Evolutionary conservation across 2,329 filamentous ascomycete genomes (phyloP), one percentile per base, ranked within the genome.

Genomic region (Emericellopsis cladophorae): DNA sequence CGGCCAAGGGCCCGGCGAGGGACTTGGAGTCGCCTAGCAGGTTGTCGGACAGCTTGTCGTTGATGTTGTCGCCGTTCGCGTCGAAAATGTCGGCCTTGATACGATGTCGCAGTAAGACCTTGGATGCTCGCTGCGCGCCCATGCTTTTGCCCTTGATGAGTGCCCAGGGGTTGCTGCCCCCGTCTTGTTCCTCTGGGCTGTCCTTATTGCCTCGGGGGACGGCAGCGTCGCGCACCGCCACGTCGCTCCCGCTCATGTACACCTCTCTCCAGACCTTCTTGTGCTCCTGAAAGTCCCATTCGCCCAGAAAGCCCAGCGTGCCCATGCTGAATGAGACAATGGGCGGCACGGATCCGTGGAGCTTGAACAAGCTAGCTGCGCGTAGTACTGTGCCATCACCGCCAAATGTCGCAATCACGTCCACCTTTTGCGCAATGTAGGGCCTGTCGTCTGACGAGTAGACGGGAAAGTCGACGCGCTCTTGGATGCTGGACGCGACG

Each of bases 301-400:
- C 90, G 14, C 90, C 89, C 7, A 98, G 65, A 50, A 98, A 98
- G 0, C 92, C 92, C 1, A 98, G 67, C 0, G 90, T 93, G 6
- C 92, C 92, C 86, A 98, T 95, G 56, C 88, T 94, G 56, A 98
- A 98, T 2, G 86, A 88, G 7, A 98, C 68, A 29, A 98, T 84
- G 0, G 92, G 92, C 0, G 92, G 92, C 0, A 98, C 90, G 35
- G 79, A 78, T 2, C 74, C 70, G 36, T 84, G 79, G 31, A 85
- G 81, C 44, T 87, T 87, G 63, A 60, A 96, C 5, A 95, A 44
- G 42, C 59, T 62, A 7, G 59, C 59, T 1, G 59, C 59, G 18
- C 59, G 53, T 11, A 62, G 45, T 8, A 62, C 59, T 4, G 59
- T 62, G 8, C 59, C 59, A 14, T 98, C 92, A 34, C 92, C 92